Evolutionary conservation across 257 asterid species (phyloP), one percentile per base, ranked within the genome.

Genomic region (Nicotiana obtusifolia): DNA sequence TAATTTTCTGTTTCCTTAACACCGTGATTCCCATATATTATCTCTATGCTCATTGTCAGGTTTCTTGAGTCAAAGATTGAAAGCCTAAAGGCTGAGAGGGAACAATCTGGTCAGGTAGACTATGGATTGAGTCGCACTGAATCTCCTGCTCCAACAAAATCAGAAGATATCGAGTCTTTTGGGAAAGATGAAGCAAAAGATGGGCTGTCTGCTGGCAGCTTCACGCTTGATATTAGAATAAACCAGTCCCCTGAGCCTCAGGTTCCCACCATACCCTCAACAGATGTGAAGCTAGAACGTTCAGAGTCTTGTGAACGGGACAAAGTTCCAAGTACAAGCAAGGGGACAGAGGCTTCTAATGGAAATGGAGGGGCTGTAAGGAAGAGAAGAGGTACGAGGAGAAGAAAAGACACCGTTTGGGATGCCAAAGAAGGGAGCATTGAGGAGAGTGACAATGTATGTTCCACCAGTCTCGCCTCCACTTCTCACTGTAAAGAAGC

Each of bases 301-400:
- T 87, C 91, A 7, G 86, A 80, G 81, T 87, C 87, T 59, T 85
- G 84, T 28, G 88, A 85, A 66, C 83, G 44, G 76, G 89, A 84
- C 62, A 88, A 82, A 71, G 83, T 76, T 80, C 61, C 52, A 30
- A 65, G 82, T 81, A 47, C 37, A 33, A 85, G 76, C 30, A 84
- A 82, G 81, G 53, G 82, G 20, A 76, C 87, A 1, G 91, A 84
- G 71, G 49, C 80, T 20, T 78, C 71, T 60, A 84, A 83, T 78
- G 87, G 82, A 61, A 80, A 52, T 7, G 89, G 88, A 35, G 91
- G 89, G 80, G 84, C 93, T 78, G 75, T 86, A n/a, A 90, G 88
- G 86, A 95, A 89, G 85, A 91, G 88, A 87, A 87, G 99, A 73
- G 95, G 98, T 1, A 90, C 86, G 83, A 90, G 98, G 83, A 92